phyloP scores from a whole-genome alignment of 805 yeast species.

The Alloascoidea hylecoeti region DNA sequence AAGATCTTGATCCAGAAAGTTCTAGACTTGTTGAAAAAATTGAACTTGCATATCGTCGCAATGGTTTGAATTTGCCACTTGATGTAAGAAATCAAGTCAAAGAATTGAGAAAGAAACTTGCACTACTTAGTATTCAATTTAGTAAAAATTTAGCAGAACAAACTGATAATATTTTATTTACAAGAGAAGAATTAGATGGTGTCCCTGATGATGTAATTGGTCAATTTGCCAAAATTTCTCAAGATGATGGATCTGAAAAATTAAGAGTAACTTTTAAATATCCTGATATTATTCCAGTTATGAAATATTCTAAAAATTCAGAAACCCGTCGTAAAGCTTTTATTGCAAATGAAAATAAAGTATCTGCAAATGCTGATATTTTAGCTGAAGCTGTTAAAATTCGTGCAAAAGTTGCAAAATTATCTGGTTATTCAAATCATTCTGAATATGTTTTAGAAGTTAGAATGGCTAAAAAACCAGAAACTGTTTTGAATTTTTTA shows the following conservation, averaged over 20 bases:
- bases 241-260: conserved; percentile 23
- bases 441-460: conserved; percentile 63
- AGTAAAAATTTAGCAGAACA: conserved; percentile 61
- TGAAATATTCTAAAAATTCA: conserved; percentile 51
- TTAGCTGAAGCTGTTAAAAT: conserved; percentile 44
- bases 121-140: conserved; percentile 41
- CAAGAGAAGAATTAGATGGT: conserved; percentile 55
- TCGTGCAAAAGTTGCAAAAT: conserved; percentile 46
- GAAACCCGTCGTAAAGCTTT: conserved; percentile 56
- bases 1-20: conserved; percentile 36
- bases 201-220: conserved; percentile 52
- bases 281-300: conserved; percentile 68
- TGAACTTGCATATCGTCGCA: conserved; percentile 42
- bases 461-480: conserved; percentile 65
- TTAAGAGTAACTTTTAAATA: conserved; percentile 66
- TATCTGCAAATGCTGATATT: conserved; percentile 46
- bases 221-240: conserved; percentile 35
- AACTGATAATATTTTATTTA: conserved; percentile 42
- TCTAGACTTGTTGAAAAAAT: conserved; percentile 41
- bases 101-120: conserved; percentile 41
- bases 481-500: conserved; percentile 46
- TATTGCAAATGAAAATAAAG: conserved; percentile 55
- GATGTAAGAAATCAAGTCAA: conserved; percentile 42
- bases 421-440: conserved; percentile 54
- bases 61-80: conserved; percentile 50